phyloP scores from a whole-genome alignment of 345 rosid species.

The Citropsis articulata region DNA sequence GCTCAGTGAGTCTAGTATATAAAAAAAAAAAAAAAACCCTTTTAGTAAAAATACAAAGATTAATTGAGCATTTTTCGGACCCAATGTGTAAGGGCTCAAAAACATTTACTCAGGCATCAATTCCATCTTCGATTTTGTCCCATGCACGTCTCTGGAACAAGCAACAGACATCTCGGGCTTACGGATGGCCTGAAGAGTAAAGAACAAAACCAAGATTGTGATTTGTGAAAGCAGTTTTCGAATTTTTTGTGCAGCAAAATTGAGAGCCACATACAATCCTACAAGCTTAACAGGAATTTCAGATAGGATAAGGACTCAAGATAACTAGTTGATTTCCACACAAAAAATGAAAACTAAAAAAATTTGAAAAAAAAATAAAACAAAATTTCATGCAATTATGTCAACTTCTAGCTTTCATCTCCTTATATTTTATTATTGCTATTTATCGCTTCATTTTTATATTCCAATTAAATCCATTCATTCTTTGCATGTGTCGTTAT shows the following conservation, averaged over 20 bases:
- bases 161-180: not conserved
- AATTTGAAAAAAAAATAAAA: not conserved
- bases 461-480: constrained; percentile 12
- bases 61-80: no score
- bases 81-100: no score
- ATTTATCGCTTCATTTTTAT: constrained; percentile 24
- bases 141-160: not conserved
- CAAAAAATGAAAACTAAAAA: constrained; percentile 21
- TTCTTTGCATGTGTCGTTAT: not conserved
- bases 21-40: no score
- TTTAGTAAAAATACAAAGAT: no score
- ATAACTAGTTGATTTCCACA: constrained; percentile 51
- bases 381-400: constrained; percentile 17
- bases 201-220: not conserved
- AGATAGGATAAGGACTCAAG: constrained; percentile 49
- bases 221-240: not conserved
- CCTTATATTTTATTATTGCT: constrained; percentile 23
- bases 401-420: constrained; percentile 44
- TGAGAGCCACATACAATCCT: constrained; percentile 44
- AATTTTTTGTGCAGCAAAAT: not conserved
- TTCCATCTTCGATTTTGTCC: not conserved
- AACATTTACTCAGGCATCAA: not conserved
- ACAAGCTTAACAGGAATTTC: constrained; percentile 18
- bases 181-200: not conserved
- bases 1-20: no score